phyloP scores from a whole-genome alignment of 345 rosid genomes.

The Pistacia vera region DNA sequence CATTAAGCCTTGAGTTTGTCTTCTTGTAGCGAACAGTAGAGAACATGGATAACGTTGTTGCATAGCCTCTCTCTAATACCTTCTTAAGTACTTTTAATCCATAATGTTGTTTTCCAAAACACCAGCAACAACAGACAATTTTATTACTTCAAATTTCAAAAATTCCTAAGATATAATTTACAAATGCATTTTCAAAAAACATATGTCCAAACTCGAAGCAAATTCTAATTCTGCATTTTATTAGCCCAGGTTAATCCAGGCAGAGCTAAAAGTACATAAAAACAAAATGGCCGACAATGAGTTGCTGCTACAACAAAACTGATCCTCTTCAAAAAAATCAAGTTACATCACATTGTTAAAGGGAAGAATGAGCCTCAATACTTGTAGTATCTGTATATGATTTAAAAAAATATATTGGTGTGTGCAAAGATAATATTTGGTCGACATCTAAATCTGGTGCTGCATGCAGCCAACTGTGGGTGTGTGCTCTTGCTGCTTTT shows the following conservation, averaged over 20 bases:
- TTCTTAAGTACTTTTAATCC: too few species aligned
- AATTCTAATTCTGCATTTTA: constrained; percentile 10
- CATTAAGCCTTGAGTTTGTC: too few species aligned
- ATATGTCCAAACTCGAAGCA: neutral
- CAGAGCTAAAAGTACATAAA: constrained; percentile 8
- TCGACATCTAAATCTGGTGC: constrained; percentile 50
- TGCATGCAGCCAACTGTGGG: constrained; percentile 32
- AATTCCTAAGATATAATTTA: too few species aligned
- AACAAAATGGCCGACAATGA: neutral
- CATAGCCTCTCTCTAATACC: too few species aligned
- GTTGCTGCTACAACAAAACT: constrained; percentile 25
- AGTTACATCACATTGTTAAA: neutral
- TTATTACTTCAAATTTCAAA: too few species aligned
- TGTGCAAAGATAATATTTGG: constrained; percentile 58
- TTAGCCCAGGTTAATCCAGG: constrained; percentile 7
- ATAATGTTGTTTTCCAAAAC: too few species aligned
- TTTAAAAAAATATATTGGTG: constrained; percentile 27
- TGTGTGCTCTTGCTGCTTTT: constrained; percentile 23
- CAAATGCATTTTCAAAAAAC: neutral
- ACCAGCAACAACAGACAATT: too few species aligned
- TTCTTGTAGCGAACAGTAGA: too few species aligned
- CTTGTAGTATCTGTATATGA: constrained; percentile 23
- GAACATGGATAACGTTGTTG: too few species aligned
- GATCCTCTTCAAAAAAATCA: constrained; percentile 15
- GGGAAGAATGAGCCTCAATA: constrained; percentile 21